These are phyloP conservation scores for Mycosphaerella sp. DNA, from an alignment of 2,329 filamentous ascomycete species.

Conservation along the genomic window DNA sequence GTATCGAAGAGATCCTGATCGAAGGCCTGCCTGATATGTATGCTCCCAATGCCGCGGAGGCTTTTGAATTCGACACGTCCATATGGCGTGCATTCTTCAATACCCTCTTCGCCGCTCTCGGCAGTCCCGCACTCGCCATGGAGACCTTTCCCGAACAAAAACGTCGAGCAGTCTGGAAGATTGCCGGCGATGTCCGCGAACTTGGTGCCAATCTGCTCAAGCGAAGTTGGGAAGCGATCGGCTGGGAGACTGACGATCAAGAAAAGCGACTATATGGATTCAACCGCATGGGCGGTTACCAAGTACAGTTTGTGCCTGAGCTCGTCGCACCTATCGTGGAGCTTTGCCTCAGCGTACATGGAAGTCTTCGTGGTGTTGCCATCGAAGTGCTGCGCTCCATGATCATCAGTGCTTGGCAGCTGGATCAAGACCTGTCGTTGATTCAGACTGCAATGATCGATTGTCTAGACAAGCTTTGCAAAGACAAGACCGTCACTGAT, in stretches of 20 bases:
- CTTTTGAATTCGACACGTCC: slow-evolving; percentile 72
- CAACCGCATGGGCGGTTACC: slow-evolving; percentile 85
- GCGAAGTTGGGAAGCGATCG: slow-evolving; percentile 88
- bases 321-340: slow-evolving; percentile 88
- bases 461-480: slow-evolving; percentile 83
- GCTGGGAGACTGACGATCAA: slow-evolving; percentile 84
- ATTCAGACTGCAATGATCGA: slow-evolving; percentile 97
- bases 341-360: slow-evolving; percentile 90
- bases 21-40: slow-evolving; percentile 80
- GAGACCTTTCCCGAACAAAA: slow-evolving; percentile 98
- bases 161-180: slow-evolving; percentile 94
- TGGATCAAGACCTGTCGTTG: slow-evolving; percentile 84
- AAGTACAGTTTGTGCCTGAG: slow-evolving; percentile 94
- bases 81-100: slow-evolving; percentile 93
- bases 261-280: slow-evolving; percentile 73
- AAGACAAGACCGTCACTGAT: slow-evolving; percentile 70
- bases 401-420: slow-evolving; percentile 96
- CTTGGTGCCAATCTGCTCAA: slow-evolving; percentile 80
- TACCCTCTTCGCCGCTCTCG: slow-evolving; percentile 80
- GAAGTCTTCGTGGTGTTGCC: slow-evolving; percentile 80
- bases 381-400: slow-evolving; percentile 94
- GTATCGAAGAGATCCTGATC: slow-evolving; percentile 71
- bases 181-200: slow-evolving; percentile 91
- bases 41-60: slow-evolving; percentile 60
- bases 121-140: slow-evolving; percentile 78